Conservation (phyloP, 2,329 filamentous ascomycete genomes). For the Monosporascus sp. region DNA sequence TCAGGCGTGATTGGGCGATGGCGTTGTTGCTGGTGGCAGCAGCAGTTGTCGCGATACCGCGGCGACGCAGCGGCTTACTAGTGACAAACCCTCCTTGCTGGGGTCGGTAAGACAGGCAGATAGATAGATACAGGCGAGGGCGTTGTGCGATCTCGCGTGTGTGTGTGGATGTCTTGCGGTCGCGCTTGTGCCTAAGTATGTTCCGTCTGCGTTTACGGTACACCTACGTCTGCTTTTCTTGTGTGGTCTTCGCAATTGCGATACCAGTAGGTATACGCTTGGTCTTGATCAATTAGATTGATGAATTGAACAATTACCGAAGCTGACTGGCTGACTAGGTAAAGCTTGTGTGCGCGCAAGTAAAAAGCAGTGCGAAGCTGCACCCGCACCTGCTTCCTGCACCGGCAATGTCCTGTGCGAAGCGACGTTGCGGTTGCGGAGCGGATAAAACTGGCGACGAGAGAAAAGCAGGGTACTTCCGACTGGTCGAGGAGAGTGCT, state of each 20-base stretch:
- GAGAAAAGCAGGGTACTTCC: background rate
- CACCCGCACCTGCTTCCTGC: no score
- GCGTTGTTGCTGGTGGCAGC: background rate
- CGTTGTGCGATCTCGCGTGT: background rate
- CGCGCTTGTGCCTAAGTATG: background rate
- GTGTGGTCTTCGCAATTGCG: background rate
- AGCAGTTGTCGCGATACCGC: background rate
- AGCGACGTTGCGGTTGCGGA: constrained; percentile 6
- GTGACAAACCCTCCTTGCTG: background rate
- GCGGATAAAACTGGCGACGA: constrained; percentile 12
- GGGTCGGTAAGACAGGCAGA: background rate
- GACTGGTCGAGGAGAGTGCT: constrained; percentile 9
- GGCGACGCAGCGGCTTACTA: background rate
- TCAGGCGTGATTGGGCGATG: background rate
- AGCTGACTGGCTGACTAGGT: background rate
- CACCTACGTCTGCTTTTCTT: background rate
- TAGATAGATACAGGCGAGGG: background rate
- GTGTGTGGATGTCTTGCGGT: background rate
- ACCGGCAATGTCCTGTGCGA: no score
- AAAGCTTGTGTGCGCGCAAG: background rate
- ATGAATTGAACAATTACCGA: background rate
- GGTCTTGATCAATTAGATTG: background rate
- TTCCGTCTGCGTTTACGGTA: background rate
- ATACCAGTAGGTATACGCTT: background rate
- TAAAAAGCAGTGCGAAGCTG: background rate